These are phyloP conservation scores for Hortaea sp. DNA, from an alignment of 2,329 filamentous ascomycete genomes.

Conservation along the genomic window DNA sequence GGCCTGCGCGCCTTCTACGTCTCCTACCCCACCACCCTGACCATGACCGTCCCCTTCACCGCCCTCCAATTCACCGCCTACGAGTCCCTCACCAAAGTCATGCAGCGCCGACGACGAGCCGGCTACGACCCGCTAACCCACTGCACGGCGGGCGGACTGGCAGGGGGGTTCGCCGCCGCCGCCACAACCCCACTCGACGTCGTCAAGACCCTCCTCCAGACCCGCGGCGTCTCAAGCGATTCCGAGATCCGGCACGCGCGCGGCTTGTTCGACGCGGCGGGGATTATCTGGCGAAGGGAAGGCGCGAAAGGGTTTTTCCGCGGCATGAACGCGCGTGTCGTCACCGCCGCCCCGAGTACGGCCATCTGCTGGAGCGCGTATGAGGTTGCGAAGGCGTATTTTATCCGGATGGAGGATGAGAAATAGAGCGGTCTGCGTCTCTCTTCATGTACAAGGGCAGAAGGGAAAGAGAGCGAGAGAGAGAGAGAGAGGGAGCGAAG, in stretches of 20 bases:
- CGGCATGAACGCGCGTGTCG: constrained; percentile 77
- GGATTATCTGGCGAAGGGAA: constrained; percentile 72
- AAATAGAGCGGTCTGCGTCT: no score
- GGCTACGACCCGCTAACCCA: constrained; percentile 89
- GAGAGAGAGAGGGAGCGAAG: no score
- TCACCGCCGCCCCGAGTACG: constrained; percentile 96
- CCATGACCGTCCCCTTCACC: constrained; percentile 97
- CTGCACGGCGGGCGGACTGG: constrained; percentile 82
- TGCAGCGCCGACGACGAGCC: constrained; percentile 52
- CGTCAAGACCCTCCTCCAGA: constrained; percentile 95
- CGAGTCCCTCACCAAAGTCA: constrained; percentile 86
- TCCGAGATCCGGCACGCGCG: constrained; percentile 75
- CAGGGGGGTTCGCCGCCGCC: constrained; percentile 85
- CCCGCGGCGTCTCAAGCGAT: constrained; percentile 73
- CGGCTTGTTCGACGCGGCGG: constrained; percentile 67
- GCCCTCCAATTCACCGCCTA: constrained; percentile 96
- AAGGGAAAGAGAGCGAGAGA: no score
- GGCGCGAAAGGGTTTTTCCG: constrained; percentile 85
- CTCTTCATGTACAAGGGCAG: no score
- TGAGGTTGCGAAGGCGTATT: constrained; percentile 60
- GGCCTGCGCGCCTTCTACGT: constrained; percentile 91
- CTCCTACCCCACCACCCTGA: constrained; percentile 93
- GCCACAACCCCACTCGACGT: constrained; percentile 95
- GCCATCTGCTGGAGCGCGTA: constrained; percentile 95
- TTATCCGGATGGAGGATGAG: constrained; percentile 37